Evolutionary conservation across 345 rosid genomes (phyloP), one percentile per base, ranked within the genome.

Genomic region (Sapria himalayana): DNA sequence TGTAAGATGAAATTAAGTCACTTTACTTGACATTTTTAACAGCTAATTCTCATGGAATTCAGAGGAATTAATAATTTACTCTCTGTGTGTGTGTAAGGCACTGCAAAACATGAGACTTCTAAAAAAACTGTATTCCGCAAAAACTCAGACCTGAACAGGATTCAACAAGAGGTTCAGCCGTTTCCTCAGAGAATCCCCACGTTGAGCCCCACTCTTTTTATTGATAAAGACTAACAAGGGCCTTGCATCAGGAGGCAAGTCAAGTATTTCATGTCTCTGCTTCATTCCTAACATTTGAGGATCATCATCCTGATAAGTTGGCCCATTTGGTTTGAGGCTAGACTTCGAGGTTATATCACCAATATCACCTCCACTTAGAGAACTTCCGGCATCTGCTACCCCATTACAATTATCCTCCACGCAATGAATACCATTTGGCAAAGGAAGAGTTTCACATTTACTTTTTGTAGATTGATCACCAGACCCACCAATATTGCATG

Each of bases 171-270:
- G 71, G 66, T 79, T 73, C 65, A 84, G 59, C 9, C 86, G 84
- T 45, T 59, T 80, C 41, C 58, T 62, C 29, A 84, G 78, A 23
- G 84, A 63, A 55, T 68, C 76, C 23, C 95, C 92, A 37, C 67
- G 67, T 39, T 76, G 84, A 20, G 89, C 92, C 38, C 95, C 95
- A 57, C 92, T 84, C 69, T 84, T 84, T 60, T 79, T 76, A 53
- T 84, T 79, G 42, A 79, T 71, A 60, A 84, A 84, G 58, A 79
- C 95, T 56, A 84, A 52, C 57, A 84, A 64, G 0, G 92, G 95
- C 46, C 92, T 71, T 39, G 81, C 66, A 65, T 84, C 95, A 4
- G 74, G 59, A 45, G 89, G 84, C 43, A 84, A 54, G 46, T 84
- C 84, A 41, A 64, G 59, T 47, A 75, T 50, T 62, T 89, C 95